Evolutionary conservation across 768 basidiomycete genomes (phyloP).

Genomic region (Lentinula edodes): DNA sequence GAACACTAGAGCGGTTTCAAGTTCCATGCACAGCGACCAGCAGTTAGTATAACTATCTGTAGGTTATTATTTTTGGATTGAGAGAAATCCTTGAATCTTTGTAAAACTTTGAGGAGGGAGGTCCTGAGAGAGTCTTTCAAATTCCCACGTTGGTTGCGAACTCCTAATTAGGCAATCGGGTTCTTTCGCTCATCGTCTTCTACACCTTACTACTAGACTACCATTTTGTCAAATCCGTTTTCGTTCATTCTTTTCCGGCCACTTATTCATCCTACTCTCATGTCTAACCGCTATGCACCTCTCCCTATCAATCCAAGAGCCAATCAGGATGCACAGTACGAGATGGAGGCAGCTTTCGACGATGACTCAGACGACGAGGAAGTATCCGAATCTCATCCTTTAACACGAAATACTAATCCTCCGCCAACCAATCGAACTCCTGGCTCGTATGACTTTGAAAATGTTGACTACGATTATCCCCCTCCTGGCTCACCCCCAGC

Average conservation of each 20-base stretch:
- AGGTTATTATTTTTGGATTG: too few relatives aligned
- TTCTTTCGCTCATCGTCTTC: not conserved
- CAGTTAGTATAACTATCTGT: too few relatives aligned
- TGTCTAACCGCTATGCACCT: constrained; percentile 64
- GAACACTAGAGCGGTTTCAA: too few relatives aligned
- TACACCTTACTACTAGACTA: not conserved
- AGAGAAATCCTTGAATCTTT: too few relatives aligned
- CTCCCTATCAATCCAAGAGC: constrained; percentile 49
- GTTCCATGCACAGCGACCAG: too few relatives aligned
- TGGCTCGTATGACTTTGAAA: constrained; percentile 74
- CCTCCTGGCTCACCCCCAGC: constrained; percentile 80
- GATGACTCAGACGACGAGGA: constrained; percentile 70
- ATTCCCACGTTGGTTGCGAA: not conserved
- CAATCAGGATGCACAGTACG: constrained; percentile 41
- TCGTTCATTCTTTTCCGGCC: constrained; percentile 1
- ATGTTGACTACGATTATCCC: constrained; percentile 72
- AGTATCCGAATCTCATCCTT: constrained; percentile 43
- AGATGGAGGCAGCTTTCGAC: constrained; percentile 87
- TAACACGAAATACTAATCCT: constrained; percentile 31
- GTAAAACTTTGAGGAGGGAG: too few relatives aligned
- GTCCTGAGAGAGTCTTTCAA: not conserved
- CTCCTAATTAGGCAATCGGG: too few relatives aligned
- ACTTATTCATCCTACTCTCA: constrained; percentile 11
- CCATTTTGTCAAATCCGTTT: not conserved
- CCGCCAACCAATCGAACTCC: constrained; percentile 20